Percentiles rank a stretch among this genome's conserved stretches.
These are phyloP conservation scores for Exophiala bonariae DNA, from an alignment of 2,329 filamentous ascomycete genomes.

Conservation along the genomic window DNA sequence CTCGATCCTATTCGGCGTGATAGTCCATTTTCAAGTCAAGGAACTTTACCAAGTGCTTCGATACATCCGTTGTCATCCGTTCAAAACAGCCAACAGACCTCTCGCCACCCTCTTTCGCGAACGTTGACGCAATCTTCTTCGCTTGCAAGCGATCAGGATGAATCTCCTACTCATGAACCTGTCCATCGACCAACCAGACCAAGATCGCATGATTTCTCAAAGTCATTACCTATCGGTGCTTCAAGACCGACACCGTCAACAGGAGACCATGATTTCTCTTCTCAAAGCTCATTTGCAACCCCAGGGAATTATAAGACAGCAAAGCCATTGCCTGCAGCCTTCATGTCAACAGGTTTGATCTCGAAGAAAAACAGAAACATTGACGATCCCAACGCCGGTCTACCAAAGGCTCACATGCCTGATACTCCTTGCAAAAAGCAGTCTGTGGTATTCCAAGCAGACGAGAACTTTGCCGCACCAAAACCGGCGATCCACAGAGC, in stretches of 20 bases:
- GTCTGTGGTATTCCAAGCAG: slow-evolving; percentile 66
- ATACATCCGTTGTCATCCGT: slow-evolving; percentile 49
- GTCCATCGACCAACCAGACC: slow-evolving; percentile 50
- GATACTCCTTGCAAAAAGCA: slow-evolving; percentile 96
- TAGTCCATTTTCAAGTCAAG: slow-evolving; percentile 61
- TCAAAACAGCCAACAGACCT: slow-evolving; percentile 37
- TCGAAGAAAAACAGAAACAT: slow-evolving; percentile 89
- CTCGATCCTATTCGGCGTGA: slow-evolving; percentile 66
- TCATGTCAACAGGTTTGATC: slow-evolving; percentile 90
- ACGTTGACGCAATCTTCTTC: slow-evolving; percentile 86
- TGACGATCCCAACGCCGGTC: slow-evolving; percentile 61
- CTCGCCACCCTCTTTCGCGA: slow-evolving; percentile 78
- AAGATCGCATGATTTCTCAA: slow-evolving; percentile 49
- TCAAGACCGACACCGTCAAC: slow-evolving; percentile 51
- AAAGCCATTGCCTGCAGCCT: slow-evolving; percentile 77
- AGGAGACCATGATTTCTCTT: slow-evolving; percentile 30
- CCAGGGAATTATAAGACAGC: slow-evolving; percentile 74
- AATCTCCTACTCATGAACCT: slow-evolving; percentile 66
- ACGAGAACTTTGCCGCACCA: slow-evolving; percentile 55
- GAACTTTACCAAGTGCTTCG: slow-evolving; percentile 54
- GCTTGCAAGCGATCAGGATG: slow-evolving; percentile 72
- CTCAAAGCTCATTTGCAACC: slow-evolving; percentile 63
- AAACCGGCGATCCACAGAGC: slow-evolving; percentile 64
- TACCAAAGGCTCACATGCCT: slow-evolving; percentile 70
- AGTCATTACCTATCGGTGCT: slow-evolving; percentile 71